A percentile compares a stretch with the other conserved stretches of the same genome.
phyloP scores from a whole-genome alignment of 1,284 basidiomycete genomes.

The Xerocomus minutiporus region DNA sequence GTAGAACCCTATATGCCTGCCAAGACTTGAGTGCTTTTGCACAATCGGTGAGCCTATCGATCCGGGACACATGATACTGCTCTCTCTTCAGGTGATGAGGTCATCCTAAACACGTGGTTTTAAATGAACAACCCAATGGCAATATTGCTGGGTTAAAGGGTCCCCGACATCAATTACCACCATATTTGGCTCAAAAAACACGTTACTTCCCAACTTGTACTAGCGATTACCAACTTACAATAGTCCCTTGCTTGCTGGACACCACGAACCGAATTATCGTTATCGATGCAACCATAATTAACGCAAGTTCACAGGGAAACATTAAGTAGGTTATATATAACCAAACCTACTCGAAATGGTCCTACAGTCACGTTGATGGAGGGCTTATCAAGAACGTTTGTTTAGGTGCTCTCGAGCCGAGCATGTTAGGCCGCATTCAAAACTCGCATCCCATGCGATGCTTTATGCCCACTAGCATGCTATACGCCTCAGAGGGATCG shows the following conservation, averaged over 20 bases:
- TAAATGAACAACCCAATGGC: neutral
- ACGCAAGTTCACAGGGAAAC: neutral
- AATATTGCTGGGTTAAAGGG: neutral
- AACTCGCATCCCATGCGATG: slow-evolving; percentile 2
- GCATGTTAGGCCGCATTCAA: slow-evolving; percentile 1
- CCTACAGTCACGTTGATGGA: slow-evolving; percentile 1
- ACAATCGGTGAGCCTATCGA: slow-evolving; percentile 1
- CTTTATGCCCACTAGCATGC: slow-evolving; percentile 1
- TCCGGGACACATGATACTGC: slow-evolving; percentile 4
- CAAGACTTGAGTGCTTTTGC: neutral
- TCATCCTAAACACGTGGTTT: slow-evolving; percentile 7
- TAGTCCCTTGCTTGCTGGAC: neutral
- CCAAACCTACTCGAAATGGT: neutral
- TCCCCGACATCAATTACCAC: neutral
- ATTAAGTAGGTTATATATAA: neutral
- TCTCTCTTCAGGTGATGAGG: neutral
- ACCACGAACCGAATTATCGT: neutral
- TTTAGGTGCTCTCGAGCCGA: neutral
- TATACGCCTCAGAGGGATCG: neutral
- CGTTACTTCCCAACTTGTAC: slow-evolving; percentile 1
- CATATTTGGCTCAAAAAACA: neutral
- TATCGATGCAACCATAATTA: slow-evolving; percentile 1
- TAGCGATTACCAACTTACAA: slow-evolving; percentile 2
- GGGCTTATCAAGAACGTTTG: neutral
- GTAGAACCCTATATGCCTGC: neutral